Evolutionary conservation across 2,329 filamentous ascomycete genomes (phyloP), one percentile per base, ranked within the genome.

Genomic region (Cladophialophora carrionii): DNA sequence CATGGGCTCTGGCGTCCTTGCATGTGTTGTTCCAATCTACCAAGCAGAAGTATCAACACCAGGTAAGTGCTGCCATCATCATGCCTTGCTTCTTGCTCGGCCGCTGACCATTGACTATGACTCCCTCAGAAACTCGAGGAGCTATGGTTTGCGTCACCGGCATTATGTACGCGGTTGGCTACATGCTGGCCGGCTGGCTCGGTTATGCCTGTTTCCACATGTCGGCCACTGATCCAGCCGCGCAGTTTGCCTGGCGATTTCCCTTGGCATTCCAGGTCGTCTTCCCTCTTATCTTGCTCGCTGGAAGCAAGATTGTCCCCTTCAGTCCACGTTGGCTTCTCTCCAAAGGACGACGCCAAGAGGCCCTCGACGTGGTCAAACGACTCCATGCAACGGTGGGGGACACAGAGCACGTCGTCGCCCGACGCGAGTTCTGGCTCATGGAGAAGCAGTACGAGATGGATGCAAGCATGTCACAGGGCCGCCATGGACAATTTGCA

Each of bases 1-100:
- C 58, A 84, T 84, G 70, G 83, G 83, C 65, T 75, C 84, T 2
- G 82, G 83, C 26, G 83, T 84, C 53, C 78, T 76, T 10, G 64
- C 64, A n/a, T 67, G 64, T 31, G 61, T 67, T 20, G 65, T 65
- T 31, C 59, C 59, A 22, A 68, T 64, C 46, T 71, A 71, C 46
- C 70, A 71, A 57, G 61, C 68, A 8, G 70, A 71, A 41, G 66
- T 68, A 5, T 70, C 70, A 17, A 69, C 70, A 9, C 70, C 70
- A 41, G 70, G 57, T 60, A 60, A 14, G 57, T 51, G 20, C 22
- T 20, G 3, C 24, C n/a, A 3, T 26, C 31, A 22, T 48, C 20
- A 26, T 53, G n/a, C 17, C 5, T 20, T 29, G 57, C 10, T 34
- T 43, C 55, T 4, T 57, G 22, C 29, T n/a, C 17, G 24, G 22